A percentile compares a stretch with the other conserved stretches of the same genome.
These are phyloP conservation scores for Ogataea philodendri DNA, from an alignment of 805 yeast genomes.

Conservation along the genomic window DNA sequence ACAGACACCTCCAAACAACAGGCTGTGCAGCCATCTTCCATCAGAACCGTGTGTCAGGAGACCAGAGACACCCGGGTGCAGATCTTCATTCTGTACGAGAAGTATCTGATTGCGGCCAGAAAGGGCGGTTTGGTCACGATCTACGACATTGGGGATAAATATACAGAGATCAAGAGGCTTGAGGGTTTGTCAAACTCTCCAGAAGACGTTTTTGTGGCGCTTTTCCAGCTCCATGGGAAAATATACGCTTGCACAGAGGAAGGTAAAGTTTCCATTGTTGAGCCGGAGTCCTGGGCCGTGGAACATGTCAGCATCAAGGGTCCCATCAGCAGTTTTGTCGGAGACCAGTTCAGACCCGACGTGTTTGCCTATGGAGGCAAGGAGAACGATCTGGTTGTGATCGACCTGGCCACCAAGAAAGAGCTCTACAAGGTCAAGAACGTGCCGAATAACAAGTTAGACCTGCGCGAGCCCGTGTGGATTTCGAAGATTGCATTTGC, in stretches of 20 bases:
- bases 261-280: slow-evolving; percentile 33
- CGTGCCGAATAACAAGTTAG: slow-evolving; percentile 76
- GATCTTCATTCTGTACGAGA: slow-evolving; percentile 30
- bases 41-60: slow-evolving; percentile 34
- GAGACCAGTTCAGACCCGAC: slow-evolving; percentile 47
- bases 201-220: slow-evolving; percentile 39
- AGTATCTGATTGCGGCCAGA: slow-evolving; percentile 42
- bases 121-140: slow-evolving; percentile 42
- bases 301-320: slow-evolving; percentile 38
- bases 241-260: slow-evolving; percentile 35
- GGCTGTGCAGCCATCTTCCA: slow-evolving; percentile 60
- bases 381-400: slow-evolving; percentile 65
- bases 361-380: slow-evolving; percentile 84
- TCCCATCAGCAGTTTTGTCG: slow-evolving; percentile 47
- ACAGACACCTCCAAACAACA: slow-evolving; percentile 77
- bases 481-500: slow-evolving; percentile 55
- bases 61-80: slow-evolving; percentile 37
- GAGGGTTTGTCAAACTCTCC: slow-evolving; percentile 13
- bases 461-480: slow-evolving; percentile 82
- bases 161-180: slow-evolving; percentile 19
- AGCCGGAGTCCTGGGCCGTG: slow-evolving; percentile 16
- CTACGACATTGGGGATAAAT: slow-evolving; percentile 32
- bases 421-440: slow-evolving; percentile 70
- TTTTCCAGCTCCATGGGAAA: slow-evolving; percentile 28
- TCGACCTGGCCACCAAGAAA: slow-evolving; percentile 35